A percentile compares a stretch with the other conserved stretches of the same genome.
Conservation (phyloP, 768 basidiomycete species). For the Botryobasidium botryosum region DNA sequence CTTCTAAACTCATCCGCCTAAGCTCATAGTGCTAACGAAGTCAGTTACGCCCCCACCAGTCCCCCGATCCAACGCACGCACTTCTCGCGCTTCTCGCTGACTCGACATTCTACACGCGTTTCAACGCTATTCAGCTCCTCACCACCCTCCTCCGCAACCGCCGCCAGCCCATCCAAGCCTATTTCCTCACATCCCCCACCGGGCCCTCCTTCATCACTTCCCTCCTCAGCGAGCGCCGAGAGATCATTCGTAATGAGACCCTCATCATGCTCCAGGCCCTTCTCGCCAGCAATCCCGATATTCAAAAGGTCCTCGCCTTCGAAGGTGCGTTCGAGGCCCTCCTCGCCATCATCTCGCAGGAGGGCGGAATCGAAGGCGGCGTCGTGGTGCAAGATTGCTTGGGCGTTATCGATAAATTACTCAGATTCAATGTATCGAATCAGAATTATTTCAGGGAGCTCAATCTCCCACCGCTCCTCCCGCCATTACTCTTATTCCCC, state of each 20-base stretch:
- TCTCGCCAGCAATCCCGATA: conserved; percentile 73
- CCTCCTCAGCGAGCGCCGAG: conserved; percentile 62
- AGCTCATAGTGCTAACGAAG: neutral
- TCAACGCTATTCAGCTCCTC: conserved; percentile 68
- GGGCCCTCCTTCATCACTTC: conserved; percentile 39
- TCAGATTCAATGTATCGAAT: conserved; percentile 88
- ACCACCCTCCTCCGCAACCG: conserved; percentile 67
- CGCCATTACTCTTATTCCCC: conserved; percentile 55
- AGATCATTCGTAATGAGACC: conserved; percentile 76
- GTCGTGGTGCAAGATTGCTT: conserved; percentile 75
- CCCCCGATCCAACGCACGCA: conserved; percentile 52
- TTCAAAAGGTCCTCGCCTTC: conserved; percentile 93
- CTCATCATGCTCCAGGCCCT: conserved; percentile 68
- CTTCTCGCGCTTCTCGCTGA: conserved; percentile 63
- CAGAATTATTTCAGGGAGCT: conserved; percentile 98
- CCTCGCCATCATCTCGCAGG: conserved; percentile 69
- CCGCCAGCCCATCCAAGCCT: conserved; percentile 66
- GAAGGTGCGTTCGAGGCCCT: conserved; percentile 94
- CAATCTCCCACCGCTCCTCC: conserved; percentile 45
- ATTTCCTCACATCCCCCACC: conserved; percentile 72
- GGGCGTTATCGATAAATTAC: conserved; percentile 64
- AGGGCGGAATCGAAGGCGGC: conserved; percentile 87
- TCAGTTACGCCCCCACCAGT: neutral
- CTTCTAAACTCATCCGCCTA: too few species aligned
- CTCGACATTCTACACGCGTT: conserved; percentile 69